Base-by-base conservation (phyloP, 2,329 filamentous ascomycete genomes). In the Hymenoscyphus infarciens region DNA sequence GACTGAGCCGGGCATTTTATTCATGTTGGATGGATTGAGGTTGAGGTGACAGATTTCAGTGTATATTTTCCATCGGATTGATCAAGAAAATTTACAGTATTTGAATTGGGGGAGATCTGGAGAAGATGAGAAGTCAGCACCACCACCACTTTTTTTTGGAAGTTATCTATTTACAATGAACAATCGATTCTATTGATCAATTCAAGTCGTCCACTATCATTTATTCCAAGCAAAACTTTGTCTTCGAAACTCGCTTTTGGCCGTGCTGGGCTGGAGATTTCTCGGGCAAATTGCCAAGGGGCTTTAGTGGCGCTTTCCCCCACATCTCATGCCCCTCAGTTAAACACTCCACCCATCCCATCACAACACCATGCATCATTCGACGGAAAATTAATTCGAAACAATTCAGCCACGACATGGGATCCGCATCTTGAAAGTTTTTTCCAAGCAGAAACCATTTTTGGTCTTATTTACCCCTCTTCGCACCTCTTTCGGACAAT, bases 331-430 rank as follows among this genome's bases (percentile, higher is more conserved):
- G 27, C 22, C 31, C 31, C 31, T 56, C 54, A 56, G 29, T 35
- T 56, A 56, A 56, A 57, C 56, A 25, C 4, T 22, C 42, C 31
- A 27, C 25, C 25, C 4, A 27, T 27, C 25, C 25, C 4, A 27
- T 27, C 25, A 27, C 25, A 27, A 33, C 31, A 42, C 22, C 42
- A 45, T 45, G 56, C 22, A 38, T 33, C 38, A 25, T 33, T 35
- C 10, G 33, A 33, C 56, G 38, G 56, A 27, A n/a, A 39, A 39
- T 57, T 15, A 56, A 56, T 35, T n/a, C 29, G 54, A 56, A 33
- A 56, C 54, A 56, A 35, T 33, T 35, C 42, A 49, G 42, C 42
- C 42, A 49, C 19, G 42, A 49, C n/a, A 11, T 15, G 33, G 10
- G 33, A 35, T 35, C 33, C 10, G 33, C 42, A 19, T 22, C 8